Evolutionary conservation across 768 basidiomycete genomes (phyloP), one percentile per base, ranked within the genome.

Genomic region (Calocybe indica): DNA sequence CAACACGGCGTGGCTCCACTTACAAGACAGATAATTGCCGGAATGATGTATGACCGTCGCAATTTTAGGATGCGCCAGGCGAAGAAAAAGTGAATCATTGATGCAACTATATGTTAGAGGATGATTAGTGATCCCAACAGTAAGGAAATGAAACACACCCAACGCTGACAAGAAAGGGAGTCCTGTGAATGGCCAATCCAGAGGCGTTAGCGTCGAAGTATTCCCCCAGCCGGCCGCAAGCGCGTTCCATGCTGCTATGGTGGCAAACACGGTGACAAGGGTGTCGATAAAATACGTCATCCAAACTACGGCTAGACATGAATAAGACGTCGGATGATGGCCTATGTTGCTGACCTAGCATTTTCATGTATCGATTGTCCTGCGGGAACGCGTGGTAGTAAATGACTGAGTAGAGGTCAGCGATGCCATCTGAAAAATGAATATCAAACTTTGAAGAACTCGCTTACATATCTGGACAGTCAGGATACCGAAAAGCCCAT

Each of bases 1-100:
- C 11, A 44, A 31, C 11, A 33, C n/a, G 7, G 14, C n/a, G 34
- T 40, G 30, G 37, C 29, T 1, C 29, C 31, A 37, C 42, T 22
- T 15, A 42, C 31, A 13, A 50, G 32, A 37, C 36, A 22, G 37
- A 45, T 45, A 34, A 45, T 13, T 13, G 37, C 10, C 14, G 45
- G 45, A 8, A 46, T 30, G 36, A 39, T 7, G 12, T 32, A 5
- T 13, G 38, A 41, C 37, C 15, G 34, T n/a, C 48, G 48, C 11
- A 50, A 43, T 33, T 45, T 50, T 37, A 36, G 45, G n/a, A 50
- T 50, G 8, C 48, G 33, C 48, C 48, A 50, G 4, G 41, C 30
- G 38, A 45, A 50, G 31, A 50, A 50, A 14, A 44, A 31, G 28
- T 50, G 48, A 12, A 50, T 14, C 15, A 22, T 34, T 6, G 39